These are phyloP conservation scores for Oryza glaberrima DNA, from an alignment of 176 grass and related monocot species.

Conservation along the genomic window DNA sequence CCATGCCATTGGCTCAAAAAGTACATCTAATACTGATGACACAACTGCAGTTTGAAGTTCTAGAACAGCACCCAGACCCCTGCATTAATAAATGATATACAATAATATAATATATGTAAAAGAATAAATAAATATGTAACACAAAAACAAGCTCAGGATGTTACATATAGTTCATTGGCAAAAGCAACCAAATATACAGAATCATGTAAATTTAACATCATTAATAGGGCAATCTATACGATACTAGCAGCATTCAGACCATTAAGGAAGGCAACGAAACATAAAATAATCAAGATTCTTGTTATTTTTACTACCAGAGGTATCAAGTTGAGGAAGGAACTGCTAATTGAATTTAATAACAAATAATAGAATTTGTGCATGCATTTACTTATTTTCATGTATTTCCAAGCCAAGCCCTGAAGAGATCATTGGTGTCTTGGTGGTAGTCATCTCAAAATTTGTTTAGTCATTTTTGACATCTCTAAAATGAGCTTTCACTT, in stretches of 20 bases:
- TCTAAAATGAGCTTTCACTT: constrained; percentile 15
- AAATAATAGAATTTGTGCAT: neutral
- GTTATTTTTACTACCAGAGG: neutral
- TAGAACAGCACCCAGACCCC: constrained; percentile 65
- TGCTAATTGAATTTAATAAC: neutral
- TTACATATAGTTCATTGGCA: neutral
- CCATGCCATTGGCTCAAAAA: constrained; percentile 77
- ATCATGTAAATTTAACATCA: neutral
- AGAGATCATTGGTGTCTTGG: neutral
- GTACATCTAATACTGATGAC: constrained; percentile 74
- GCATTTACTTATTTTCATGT: neutral
- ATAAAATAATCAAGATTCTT: neutral
- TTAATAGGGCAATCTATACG: constrained; percentile 21
- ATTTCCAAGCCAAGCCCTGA: neutral
- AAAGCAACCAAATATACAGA: constrained; percentile 5
- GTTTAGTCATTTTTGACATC: constrained; percentile 16
- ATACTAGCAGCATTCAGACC: constrained; percentile 15
- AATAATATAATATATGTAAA: neutral
- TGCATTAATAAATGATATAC: constrained; percentile 45
- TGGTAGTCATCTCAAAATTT: neutral
- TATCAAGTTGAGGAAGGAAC: neutral
- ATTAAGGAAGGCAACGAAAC: neutral
- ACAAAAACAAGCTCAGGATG: constrained; percentile 5
- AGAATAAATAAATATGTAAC: neutral
- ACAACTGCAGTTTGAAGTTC: constrained; percentile 66